Evolutionary conservation across 2,329 filamentous ascomycete species (phyloP).

Genomic region (Neonectria ditissima): DNA sequence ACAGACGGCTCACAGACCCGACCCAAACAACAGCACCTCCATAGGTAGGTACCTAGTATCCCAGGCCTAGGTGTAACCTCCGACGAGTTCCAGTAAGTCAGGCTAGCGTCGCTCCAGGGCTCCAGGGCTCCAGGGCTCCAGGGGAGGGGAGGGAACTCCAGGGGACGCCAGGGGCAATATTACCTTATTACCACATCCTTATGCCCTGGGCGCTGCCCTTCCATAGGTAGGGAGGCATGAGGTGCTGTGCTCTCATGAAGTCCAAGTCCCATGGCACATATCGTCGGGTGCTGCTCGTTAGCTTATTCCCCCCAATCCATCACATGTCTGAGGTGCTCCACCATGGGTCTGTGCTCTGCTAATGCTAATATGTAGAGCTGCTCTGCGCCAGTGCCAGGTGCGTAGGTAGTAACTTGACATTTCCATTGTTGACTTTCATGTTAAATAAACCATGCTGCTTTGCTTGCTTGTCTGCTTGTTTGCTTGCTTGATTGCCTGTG

Average conservation of each 20-base stretch:
- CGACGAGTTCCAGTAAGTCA: constrained; percentile 11
- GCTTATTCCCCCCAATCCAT: constrained; percentile 4
- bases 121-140: constrained; percentile 17
- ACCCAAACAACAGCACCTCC: not conserved
- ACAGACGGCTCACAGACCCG: constrained; percentile 17
- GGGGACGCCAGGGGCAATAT: constrained; percentile 4
- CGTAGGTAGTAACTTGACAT: no score
- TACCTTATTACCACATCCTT: constrained; percentile 21
- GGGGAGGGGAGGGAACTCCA: constrained; percentile 12
- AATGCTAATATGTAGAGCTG: constrained; percentile 20
- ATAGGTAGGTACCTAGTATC: not conserved
- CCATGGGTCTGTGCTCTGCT: constrained; percentile 22
- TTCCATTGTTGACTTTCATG: not conserved
- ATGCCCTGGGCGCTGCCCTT: constrained; percentile 12
- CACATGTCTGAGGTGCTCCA: constrained; percentile 16
- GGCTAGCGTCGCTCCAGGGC: constrained; percentile 16
- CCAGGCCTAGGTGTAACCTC: constrained; percentile 17
- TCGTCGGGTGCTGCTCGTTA: not conserved
- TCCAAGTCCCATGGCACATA: no score
- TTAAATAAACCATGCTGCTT: not conserved
- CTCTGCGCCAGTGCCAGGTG: not conserved
- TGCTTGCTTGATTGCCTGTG: no score
- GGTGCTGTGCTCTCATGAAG: no score
- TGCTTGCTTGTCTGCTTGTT: no score
- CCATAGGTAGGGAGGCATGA: no score